These are phyloP conservation scores for Mycosphaerella sp. DNA, from an alignment of 2,329 filamentous ascomycete genomes.

Conservation along the genomic window DNA sequence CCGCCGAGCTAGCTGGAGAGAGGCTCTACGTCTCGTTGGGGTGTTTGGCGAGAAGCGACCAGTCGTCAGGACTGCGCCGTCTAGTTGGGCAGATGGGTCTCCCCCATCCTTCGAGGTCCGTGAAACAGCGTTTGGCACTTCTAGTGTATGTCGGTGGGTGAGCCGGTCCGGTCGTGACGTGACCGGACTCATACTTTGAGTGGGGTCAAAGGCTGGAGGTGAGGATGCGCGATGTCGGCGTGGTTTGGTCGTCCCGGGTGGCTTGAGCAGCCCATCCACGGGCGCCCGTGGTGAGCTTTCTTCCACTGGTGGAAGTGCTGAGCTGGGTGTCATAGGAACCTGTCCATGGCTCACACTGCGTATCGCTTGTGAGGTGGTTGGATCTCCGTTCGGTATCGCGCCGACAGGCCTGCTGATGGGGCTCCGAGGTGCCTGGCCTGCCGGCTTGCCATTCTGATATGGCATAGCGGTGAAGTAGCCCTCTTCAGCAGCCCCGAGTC, in stretches of 20 bases:
- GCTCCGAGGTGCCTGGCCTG: slow-evolving; percentile 30
- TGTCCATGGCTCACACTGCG: slow-evolving; percentile 20
- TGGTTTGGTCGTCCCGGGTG: slow-evolving; percentile 18
- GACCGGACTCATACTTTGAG: slow-evolving; percentile 50
- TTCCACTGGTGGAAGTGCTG: slow-evolving; percentile 26
- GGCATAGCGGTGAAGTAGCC: slow-evolving; percentile 42
- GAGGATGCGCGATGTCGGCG: slow-evolving; percentile 32
- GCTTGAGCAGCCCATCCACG: slow-evolving; percentile 26
- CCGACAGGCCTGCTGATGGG: slow-evolving; percentile 21
- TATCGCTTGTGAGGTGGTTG: slow-evolving; percentile 10
- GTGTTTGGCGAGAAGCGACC: slow-evolving; percentile 75
- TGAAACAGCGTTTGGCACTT: slow-evolving; percentile 68
- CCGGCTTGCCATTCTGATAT: slow-evolving; percentile 33
- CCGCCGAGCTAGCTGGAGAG: slow-evolving; percentile 73
- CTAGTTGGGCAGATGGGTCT: slow-evolving; percentile 42
- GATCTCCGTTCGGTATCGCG: slow-evolving; percentile 17
- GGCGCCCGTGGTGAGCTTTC: slow-evolving; percentile 26
- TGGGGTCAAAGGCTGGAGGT: slow-evolving; percentile 34
- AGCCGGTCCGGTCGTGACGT: slow-evolving; percentile 52
- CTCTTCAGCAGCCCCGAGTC: slow-evolving; percentile 37
- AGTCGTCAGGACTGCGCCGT: slow-evolving; percentile 54
- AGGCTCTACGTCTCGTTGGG: slow-evolving; percentile 63
- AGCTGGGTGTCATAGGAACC: slow-evolving; percentile 22
- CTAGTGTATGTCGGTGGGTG: slow-evolving; percentile 79
- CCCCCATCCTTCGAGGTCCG: slow-evolving; percentile 66